phyloP scores from a whole-genome alignment of 257 asterid genomes.

The Ophiorrhiza pumila region DNA sequence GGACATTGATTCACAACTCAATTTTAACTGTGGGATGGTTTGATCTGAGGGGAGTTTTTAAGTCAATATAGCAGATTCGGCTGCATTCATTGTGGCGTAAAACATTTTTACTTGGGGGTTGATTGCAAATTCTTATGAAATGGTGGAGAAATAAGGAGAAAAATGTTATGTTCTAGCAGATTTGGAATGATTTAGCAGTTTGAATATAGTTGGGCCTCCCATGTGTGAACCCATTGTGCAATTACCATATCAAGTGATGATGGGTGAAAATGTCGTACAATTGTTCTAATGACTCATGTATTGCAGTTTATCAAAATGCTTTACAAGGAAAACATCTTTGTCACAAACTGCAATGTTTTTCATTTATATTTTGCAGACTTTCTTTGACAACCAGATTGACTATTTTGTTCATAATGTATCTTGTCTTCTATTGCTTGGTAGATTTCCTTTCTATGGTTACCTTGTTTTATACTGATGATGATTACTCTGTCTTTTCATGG shows the following conservation, averaged over 20 bases:
- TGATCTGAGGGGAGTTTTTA: not conserved
- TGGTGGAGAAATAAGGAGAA: not conserved
- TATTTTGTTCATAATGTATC: not conserved
- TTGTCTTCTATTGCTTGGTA: not conserved
- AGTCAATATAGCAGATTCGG: not conserved
- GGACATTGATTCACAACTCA: not conserved
- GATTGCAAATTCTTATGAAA: not conserved
- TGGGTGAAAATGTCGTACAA: not conserved
- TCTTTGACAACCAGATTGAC: not conserved
- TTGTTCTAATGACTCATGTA: not conserved
- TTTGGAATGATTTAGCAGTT: not conserved
- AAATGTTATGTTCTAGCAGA: not conserved
- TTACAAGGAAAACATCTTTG: not conserved
- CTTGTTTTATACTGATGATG: not conserved
- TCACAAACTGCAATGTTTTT: not conserved
- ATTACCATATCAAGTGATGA: not conserved
- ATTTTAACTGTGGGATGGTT: not conserved
- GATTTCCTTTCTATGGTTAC: not conserved
- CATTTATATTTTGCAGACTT: not conserved
- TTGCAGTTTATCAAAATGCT: not conserved
- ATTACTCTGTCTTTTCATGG: not conserved
- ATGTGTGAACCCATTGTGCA: not conserved
- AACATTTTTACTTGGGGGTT: not conserved
- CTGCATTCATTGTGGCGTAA: not conserved
- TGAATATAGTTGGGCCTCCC: not conserved